Percentiles rank a stretch among this genome's conserved stretches.
These are phyloP conservation scores for Phyllostachys edulis DNA, from an alignment of 176 grass and related monocot species.

Conservation along the genomic window DNA sequence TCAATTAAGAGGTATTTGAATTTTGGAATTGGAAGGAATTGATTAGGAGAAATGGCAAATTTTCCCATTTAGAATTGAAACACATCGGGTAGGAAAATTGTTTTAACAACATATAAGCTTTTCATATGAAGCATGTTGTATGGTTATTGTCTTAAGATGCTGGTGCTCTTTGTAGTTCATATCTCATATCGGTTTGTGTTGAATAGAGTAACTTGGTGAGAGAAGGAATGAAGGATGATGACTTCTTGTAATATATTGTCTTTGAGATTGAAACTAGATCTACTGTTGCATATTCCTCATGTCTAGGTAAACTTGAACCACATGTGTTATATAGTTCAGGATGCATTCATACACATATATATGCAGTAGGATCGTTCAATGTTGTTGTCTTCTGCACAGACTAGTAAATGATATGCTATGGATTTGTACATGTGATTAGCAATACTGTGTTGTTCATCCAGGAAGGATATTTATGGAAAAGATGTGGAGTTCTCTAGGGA, in stretches of 20 bases:
- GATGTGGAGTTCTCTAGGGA: neutral
- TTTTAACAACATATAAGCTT: slow-evolving; percentile 15
- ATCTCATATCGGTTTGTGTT: neutral
- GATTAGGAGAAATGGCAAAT: neutral
- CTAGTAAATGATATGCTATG: neutral
- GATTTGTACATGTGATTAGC: neutral
- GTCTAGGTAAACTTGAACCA: neutral
- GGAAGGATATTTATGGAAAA: neutral
- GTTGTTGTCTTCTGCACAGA: neutral
- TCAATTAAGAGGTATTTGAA: neutral
- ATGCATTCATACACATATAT: neutral
- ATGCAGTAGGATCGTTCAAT: neutral
- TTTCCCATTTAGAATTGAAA: neutral
- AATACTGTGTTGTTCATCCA: neutral
- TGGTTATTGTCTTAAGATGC: neutral
- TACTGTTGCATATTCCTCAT: neutral
- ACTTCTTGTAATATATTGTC: neutral
- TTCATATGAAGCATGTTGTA: neutral
- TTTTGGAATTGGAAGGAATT: neutral
- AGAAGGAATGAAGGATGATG: neutral
- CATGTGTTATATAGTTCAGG: too few species aligned
- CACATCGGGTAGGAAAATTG: too few species aligned
- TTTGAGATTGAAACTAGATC: neutral
- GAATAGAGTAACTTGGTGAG: neutral
- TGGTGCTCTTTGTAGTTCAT: neutral